phyloP scores from a whole-genome alignment of 1,139 yeast genomes.

The Debaryomycetaceae sp. region DNA sequence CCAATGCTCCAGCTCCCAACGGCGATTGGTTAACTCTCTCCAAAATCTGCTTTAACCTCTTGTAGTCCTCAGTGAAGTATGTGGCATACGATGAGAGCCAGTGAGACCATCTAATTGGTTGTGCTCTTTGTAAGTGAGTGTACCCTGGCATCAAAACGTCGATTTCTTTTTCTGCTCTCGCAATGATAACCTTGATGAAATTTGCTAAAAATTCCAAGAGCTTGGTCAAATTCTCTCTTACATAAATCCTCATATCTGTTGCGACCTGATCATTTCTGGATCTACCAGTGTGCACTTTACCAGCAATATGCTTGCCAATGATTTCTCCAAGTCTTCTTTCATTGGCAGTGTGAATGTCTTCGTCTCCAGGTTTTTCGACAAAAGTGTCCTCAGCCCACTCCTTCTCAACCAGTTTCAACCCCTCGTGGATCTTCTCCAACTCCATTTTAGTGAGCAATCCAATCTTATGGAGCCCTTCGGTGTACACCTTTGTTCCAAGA shows the following conservation, averaged over 20 bases:
- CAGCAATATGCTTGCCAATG: conserved; percentile 89
- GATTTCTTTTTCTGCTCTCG: conserved; percentile 80
- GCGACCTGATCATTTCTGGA: conserved; percentile 98
- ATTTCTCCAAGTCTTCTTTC: conserved; percentile 96
- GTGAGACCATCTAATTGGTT: conserved; percentile 98
- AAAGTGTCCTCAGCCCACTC: conserved; percentile 82
- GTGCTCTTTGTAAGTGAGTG: conserved; percentile 97
- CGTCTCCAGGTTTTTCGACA: conserved; percentile 88
- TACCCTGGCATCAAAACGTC: conserved; percentile 97
- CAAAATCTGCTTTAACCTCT: conserved; percentile 76
- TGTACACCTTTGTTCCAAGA: conserved; percentile 90
- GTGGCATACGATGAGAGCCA: conserved; percentile 96
- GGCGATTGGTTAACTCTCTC: conserved; percentile 86
- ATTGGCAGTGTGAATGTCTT: conserved; percentile 97
- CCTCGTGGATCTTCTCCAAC: conserved; percentile 73
- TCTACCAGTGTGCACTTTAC: conserved; percentile 97
- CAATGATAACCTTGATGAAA: conserved; percentile 62
- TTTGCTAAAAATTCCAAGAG: conserved; percentile 56
- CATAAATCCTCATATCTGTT: conserved; percentile 93
- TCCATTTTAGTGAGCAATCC: conserved; percentile 73
- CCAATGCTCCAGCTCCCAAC: conserved; percentile 94
- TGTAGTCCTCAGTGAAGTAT: conserved; percentile 84
- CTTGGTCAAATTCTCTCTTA: conserved; percentile 69
- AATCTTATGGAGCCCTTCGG: conserved; percentile 76
- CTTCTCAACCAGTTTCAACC: conserved; percentile 61